Evolutionary conservation across 2,329 filamentous ascomycete genomes (phyloP).

Genomic region (Raffaelea ambrosiae): DNA sequence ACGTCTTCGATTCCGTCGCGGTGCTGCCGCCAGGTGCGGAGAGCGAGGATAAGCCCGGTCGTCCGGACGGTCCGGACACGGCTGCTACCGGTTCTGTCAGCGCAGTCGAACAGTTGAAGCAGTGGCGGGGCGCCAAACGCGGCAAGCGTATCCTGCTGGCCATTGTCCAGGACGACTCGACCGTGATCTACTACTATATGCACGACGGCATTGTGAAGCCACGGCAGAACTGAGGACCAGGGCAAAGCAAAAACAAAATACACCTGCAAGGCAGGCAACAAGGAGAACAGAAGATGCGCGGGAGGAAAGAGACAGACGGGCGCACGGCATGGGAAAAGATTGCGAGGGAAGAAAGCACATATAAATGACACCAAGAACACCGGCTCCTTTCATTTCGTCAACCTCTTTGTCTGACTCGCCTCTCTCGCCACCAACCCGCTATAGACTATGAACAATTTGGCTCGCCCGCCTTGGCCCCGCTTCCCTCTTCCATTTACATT

Average conservation of each 20-base stretch:
- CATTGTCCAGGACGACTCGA: slow-evolving; percentile 71
- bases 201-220: slow-evolving; percentile 85
- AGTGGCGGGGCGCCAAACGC: slow-evolving; percentile 36
- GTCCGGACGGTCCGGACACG: slow-evolving; percentile 1
- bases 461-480: too few species aligned
- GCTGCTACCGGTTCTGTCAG: slow-evolving; percentile 1
- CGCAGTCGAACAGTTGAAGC: slow-evolving; percentile 21
- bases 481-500: not conserved
- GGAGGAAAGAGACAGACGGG: too few species aligned
- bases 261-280: too few species aligned
- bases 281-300: too few species aligned
- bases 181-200: slow-evolving; percentile 75
- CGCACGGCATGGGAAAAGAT: too few species aligned
- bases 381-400: not conserved
- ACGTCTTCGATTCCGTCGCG: slow-evolving; percentile 58
- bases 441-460: too few species aligned
- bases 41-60: slow-evolving; percentile 9
- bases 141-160: slow-evolving; percentile 66
- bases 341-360: too few species aligned
- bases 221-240: slow-evolving; percentile 69
- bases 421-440: too few species aligned
- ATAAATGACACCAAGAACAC: too few species aligned
- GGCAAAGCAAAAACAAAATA: not conserved
- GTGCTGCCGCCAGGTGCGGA: slow-evolving; percentile 24
- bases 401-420: not conserved